Conservation (phyloP, 768 basidiomycete genomes). For the Suillus fuscotomentosus region DNA sequence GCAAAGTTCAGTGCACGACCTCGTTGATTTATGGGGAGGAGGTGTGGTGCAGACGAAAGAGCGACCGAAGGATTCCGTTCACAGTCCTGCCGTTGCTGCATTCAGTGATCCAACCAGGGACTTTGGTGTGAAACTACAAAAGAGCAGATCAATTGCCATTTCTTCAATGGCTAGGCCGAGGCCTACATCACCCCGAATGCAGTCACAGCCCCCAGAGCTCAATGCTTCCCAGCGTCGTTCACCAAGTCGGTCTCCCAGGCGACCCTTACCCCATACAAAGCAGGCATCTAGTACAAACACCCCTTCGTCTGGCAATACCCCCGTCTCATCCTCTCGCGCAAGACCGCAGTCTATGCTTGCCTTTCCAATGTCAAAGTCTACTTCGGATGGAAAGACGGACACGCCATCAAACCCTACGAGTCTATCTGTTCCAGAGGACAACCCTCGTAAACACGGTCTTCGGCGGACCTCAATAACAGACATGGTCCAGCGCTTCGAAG, state of each 20-base stretch:
- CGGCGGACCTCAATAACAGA: constrained; percentile 82
- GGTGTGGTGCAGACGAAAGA: constrained; percentile 42
- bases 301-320: constrained; percentile 19
- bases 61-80: constrained; percentile 31
- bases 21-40: constrained; percentile 79
- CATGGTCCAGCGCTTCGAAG: constrained; percentile 83
- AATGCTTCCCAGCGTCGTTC: constrained; percentile 17
- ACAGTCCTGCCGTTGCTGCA: constrained; percentile 19
- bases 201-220: constrained; percentile 14
- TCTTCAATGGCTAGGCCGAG: constrained; percentile 19
- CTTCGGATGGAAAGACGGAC: constrained; percentile 39
- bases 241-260: constrained; percentile 28
- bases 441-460: constrained; percentile 33
- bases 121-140: constrained; percentile 15
- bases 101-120: constrained; percentile 14
- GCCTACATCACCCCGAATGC: constrained; percentile 24
- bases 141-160: constrained; percentile 18
- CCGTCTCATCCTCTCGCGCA: constrained; percentile 42
- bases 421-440: constrained; percentile 49
- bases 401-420: constrained; percentile 28
- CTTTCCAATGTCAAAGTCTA: constrained; percentile 48
- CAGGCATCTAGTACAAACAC: constrained; percentile 26
- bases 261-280: constrained; percentile 29
- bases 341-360: constrained; percentile 85
- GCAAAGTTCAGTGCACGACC: constrained; percentile 81